Evolutionary conservation across 371 early-diverging fungal species (phyloP).

Genomic region (Thermomucor indicae-seudaticae): DNA sequence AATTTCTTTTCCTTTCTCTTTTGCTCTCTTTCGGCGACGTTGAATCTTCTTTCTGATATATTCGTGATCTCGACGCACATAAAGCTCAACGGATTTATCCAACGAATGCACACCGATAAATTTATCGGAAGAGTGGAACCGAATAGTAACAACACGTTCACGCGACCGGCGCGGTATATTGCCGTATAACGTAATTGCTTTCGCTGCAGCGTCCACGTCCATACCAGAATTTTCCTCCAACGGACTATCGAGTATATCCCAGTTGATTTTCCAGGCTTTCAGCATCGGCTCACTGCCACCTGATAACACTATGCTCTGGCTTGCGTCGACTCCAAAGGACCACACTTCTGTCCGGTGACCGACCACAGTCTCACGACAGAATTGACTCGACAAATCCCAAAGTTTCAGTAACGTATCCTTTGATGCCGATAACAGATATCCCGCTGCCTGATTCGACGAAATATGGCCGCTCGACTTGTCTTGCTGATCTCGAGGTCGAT

Average conservation of each 20-base stretch:
- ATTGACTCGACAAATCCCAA: conserved; percentile 91
- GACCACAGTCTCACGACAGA: conserved; percentile 93
- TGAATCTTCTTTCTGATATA: conserved; percentile 79
- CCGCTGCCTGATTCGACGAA: conserved; percentile 49
- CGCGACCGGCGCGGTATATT: conserved; percentile 74
- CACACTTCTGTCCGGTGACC: conserved; percentile 93
- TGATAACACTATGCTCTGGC: conserved; percentile 68
- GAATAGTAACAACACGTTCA: conserved; percentile 74
- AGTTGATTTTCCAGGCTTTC: conserved; percentile 84
- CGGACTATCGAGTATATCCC: conserved; percentile 42
- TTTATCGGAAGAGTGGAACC: conserved; percentile 71
- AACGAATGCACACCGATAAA: conserved; percentile 76
- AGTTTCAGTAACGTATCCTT: conserved; percentile 95
- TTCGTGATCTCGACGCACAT: conserved; percentile 67
- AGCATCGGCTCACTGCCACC: conserved; percentile 84
- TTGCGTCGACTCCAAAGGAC: conserved; percentile 67
- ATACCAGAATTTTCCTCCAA: conserved; percentile 38
- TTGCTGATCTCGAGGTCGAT: conserved; percentile 13
- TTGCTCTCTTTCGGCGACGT: conserved; percentile 76
- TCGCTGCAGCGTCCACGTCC: conserved; percentile 38
- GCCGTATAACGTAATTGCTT: conserved; percentile 69
- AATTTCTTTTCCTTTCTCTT: conserved; percentile 69
- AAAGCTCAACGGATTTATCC: conserved; percentile 83
- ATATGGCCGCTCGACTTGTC: conserved; percentile 16
- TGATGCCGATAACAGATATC: conserved; percentile 79